These are phyloP conservation scores for Grosmannia clavigera DNA, from an alignment of 2,329 filamentous ascomycete species.

Conservation along the genomic window DNA sequence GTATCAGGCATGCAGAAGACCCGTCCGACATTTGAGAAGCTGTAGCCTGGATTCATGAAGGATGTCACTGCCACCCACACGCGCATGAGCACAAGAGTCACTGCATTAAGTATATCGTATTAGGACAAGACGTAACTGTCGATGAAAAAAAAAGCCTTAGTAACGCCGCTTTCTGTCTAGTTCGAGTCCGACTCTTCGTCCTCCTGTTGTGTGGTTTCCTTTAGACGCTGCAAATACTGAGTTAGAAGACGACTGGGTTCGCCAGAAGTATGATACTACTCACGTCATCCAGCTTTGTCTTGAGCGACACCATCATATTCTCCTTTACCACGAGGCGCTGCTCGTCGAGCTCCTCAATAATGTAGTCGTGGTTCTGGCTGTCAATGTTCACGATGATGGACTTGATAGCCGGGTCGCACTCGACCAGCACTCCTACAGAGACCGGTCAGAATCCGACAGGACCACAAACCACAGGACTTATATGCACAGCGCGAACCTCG, in stretches of 20 bases:
- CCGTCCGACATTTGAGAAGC: conserved; percentile 73
- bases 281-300: conserved; percentile 57
- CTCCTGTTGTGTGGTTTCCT: conserved; percentile 20
- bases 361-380: conserved; percentile 55
- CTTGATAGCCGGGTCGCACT: conserved; percentile 80
- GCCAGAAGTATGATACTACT: conserved; percentile 12
- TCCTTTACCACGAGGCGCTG: conserved; percentile 64
- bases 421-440: conserved; percentile 52
- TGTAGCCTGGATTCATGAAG: conserved; percentile 34
- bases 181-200: conserved; percentile 17
- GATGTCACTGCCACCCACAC: background rate
- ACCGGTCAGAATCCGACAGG: background rate
- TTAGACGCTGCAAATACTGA: conserved; percentile 14
- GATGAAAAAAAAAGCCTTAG: background rate
- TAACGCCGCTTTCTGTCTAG: background rate
- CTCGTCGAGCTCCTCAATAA: conserved; percentile 72
- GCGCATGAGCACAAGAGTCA: background rate
- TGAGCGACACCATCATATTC: conserved; percentile 55
- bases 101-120: background rate
- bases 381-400: conserved; percentile 73
- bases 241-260: background rate
- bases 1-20: conserved; percentile 65
- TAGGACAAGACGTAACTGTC: background rate
- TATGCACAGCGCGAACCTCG: conserved; percentile 3
- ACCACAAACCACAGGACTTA: background rate